These are phyloP conservation scores for Chrysopogon serrulatus DNA, from an alignment of 176 grass and related monocot genomes.

Conservation along the genomic window DNA sequence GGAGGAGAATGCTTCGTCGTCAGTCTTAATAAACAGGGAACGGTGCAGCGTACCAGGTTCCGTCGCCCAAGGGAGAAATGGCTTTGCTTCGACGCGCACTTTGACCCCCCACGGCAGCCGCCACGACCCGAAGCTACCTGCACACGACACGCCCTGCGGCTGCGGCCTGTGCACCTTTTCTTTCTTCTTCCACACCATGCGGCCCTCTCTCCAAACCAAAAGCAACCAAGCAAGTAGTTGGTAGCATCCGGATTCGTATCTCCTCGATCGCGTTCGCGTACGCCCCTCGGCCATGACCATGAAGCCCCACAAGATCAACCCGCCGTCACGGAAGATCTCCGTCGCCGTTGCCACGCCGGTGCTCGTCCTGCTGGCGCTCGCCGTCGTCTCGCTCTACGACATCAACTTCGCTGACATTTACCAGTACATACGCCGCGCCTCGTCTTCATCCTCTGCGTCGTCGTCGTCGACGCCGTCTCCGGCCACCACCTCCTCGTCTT, in stretches of 20 bases:
- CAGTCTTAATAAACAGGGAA: neutral
- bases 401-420: neutral
- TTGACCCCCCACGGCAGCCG: conserved; percentile 6
- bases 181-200: neutral
- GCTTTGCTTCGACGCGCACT: conserved; percentile 5
- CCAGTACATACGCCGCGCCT: neutral
- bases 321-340: neutral
- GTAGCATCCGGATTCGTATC: neutral
- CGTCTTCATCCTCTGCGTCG: neutral
- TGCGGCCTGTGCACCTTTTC: neutral
- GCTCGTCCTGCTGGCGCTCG: conserved; percentile 13
- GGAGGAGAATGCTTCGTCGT: neutral
- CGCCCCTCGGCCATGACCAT: neutral
- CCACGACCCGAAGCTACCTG: neutral
- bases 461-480: neutral
- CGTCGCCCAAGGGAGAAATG: neutral
- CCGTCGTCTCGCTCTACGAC: conserved; percentile 31
- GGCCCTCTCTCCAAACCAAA: neutral
- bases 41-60: neutral
- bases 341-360: conserved; percentile 12
- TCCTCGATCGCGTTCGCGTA: neutral
- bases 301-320: neutral
- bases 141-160: neutral
- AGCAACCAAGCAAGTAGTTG: neutral
- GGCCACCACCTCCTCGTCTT: neutral